These are phyloP conservation scores for Sporopachydermia cereana DNA, from an alignment of 1,139 yeast species.

Conservation along the genomic window DNA sequence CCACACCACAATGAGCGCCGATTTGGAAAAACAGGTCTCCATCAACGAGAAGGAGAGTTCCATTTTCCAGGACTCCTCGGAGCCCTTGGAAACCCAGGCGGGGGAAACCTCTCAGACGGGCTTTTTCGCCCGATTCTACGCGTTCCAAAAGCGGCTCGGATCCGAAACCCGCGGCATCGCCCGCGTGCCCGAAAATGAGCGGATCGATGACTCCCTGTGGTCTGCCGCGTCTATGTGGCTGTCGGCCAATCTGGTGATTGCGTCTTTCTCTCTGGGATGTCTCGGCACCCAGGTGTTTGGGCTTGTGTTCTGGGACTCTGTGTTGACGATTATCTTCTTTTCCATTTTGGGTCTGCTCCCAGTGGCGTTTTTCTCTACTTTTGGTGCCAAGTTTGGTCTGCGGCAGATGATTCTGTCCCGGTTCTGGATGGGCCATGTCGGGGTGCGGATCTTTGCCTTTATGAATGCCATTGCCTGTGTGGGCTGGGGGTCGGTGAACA, in stretches of 20 bases:
- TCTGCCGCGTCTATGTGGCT: slow-evolving; percentile 87
- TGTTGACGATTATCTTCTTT: slow-evolving; percentile 57
- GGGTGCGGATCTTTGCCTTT: slow-evolving; percentile 66
- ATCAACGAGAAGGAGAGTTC: not conserved
- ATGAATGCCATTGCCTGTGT: slow-evolving; percentile 78
- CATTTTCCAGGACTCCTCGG: no score
- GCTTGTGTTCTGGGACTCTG: slow-evolving; percentile 54
- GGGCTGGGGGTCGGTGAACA: slow-evolving; percentile 94
- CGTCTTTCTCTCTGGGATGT: slow-evolving; percentile 74
- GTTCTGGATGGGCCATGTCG: slow-evolving; percentile 63
- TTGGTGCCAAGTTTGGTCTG: slow-evolving; percentile 78
- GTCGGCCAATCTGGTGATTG: slow-evolving; percentile 82
- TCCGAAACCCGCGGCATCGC: slow-evolving; percentile 66
- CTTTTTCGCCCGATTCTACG: not conserved
- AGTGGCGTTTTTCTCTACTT: slow-evolving; percentile 72
- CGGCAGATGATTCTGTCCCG: slow-evolving; percentile 82
- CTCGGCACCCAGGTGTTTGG: slow-evolving; percentile 46
- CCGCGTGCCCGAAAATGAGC: slow-evolving; percentile 54
- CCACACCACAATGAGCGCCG: no score
- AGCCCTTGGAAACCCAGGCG: not conserved
- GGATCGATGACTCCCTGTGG: slow-evolving; percentile 47
- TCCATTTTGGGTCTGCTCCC: slow-evolving; percentile 59
- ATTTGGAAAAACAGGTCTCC: slow-evolving; percentile 5
- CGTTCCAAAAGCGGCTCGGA: slow-evolving; percentile 8
- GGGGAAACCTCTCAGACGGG: not conserved